Base-by-base conservation (phyloP, 2,329 filamentous ascomycete genomes). In the Penicillium sp. region DNA sequence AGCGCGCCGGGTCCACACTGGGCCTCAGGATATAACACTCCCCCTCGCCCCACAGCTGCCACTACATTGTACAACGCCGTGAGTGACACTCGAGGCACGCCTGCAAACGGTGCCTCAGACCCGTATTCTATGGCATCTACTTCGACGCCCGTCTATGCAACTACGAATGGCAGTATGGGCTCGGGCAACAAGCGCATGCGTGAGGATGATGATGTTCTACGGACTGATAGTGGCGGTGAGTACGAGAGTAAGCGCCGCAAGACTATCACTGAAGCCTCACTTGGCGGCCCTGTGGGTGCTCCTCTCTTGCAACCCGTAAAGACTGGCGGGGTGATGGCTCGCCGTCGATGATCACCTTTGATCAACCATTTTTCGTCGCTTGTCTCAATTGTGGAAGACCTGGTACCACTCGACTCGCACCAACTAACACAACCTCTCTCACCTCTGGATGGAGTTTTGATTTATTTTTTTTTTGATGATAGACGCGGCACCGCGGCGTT, bases 61-160 rank as follows among this genome's bases (percentile, higher is more conserved):
- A 93, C 91, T 81, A 96, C 88, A 73, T 81, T 97, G 54, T 96
- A 96, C 83, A 96, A 88, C 76, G 89, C 96, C 64, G 93, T 96
- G 80, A 93, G 89, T 75, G 92, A 91, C 73, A 90, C 92, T 61
- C 86, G 91, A 28, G 86, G 81, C 52, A 79, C 82, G 33, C 77
- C 86, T 11, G 80, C 85, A 19, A 92, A 91, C 67, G 89, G 89
- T 33, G 78, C 84, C 22, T 84, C 84, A 53, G 91, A 96, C 67
- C 85, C 88, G 6, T 96, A 96, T 73, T 84, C 86, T 37, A 83
- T 87, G 16, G 83, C 90, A 26, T 79, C 84, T 5, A 88, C 90
- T 68, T 92, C 93, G 66, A 82, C 72, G 4, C 61, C 75, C 0
- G 69, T 69, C 7, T 78, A 78, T 55, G 68, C 86, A 16, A 79